Conservation (phyloP, 768 basidiomycete genomes). For the Pleurotus platypus region DNA sequence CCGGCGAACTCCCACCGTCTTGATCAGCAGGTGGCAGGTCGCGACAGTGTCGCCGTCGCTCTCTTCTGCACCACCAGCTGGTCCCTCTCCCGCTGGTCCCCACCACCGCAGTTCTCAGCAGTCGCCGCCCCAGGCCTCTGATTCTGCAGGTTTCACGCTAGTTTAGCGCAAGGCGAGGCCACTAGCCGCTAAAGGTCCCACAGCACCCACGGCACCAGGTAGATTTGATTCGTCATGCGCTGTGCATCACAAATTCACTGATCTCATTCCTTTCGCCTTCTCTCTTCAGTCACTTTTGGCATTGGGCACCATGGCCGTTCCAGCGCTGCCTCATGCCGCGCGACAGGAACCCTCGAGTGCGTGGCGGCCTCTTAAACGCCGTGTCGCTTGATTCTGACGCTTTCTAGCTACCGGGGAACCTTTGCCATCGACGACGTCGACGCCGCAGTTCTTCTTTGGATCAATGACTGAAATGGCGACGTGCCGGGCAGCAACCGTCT, state of each 20-base stretch:
- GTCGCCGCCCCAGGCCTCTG: background rate
- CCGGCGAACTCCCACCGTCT: background rate
- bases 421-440: slow-evolving; percentile 3
- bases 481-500: slow-evolving; percentile 23
- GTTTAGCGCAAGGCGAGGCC: slow-evolving; percentile 1
- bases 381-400: background rate
- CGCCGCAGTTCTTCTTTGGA: slow-evolving; percentile 19
- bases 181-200: background rate
- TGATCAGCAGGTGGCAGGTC: background rate
- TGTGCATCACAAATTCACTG: background rate
- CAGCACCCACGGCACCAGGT: slow-evolving; percentile 4
- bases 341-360: slow-evolving; percentile 1
- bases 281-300: slow-evolving; percentile 16
- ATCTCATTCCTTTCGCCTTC: slow-evolving; percentile 11
- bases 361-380: slow-evolving; percentile 11
- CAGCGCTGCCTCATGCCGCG: background rate
- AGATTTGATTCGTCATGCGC: background rate
- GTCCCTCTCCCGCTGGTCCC: background rate
- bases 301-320: background rate
- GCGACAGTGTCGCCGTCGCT: background rate
- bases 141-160: background rate
- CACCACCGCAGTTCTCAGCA: too few relatives aligned
- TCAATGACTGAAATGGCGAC: slow-evolving; percentile 16
- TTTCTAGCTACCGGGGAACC: slow-evolving; percentile 9
- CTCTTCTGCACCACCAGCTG: background rate